Evolutionary conservation across 192 early-diverging fungal genomes (phyloP).

Genomic region (Coemansia sp.): DNA sequence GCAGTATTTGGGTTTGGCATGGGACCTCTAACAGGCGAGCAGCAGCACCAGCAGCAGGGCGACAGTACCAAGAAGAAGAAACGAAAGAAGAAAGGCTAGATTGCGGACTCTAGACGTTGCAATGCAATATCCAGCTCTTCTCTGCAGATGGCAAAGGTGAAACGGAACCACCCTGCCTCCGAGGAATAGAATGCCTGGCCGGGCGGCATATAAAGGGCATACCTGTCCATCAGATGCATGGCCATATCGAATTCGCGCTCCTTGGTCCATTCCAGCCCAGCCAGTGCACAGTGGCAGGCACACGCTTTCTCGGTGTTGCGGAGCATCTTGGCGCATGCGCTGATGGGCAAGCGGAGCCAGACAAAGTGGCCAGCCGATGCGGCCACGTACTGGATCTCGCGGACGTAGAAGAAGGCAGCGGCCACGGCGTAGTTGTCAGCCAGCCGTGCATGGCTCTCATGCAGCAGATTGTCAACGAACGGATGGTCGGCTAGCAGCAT

Average conservation of each 20-base stretch:
- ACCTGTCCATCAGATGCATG: slow-evolving; percentile 45
- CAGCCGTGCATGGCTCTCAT: slow-evolving; percentile 59
- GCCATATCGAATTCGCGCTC: slow-evolving; percentile 58
- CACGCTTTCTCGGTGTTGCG: too few species aligned
- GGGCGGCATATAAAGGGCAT: slow-evolving; percentile 66
- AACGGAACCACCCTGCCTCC: slow-evolving; percentile 65
- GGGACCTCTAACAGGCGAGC: too few species aligned
- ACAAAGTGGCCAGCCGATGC: slow-evolving; percentile 74
- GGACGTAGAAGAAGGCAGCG: slow-evolving; percentile 42
- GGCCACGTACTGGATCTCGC: slow-evolving; percentile 57
- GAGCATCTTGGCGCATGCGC: slow-evolving; percentile 49
- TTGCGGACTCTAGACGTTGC: slow-evolving; percentile 36
- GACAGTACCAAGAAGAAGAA: slow-evolving; percentile 10
- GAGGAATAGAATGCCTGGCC: slow-evolving; percentile 66
- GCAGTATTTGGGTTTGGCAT: slow-evolving; percentile 44
- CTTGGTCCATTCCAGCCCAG: slow-evolving; percentile 22
- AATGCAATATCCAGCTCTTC: slow-evolving; percentile 55
- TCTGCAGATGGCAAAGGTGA: slow-evolving; percentile 60
- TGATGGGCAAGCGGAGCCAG: slow-evolving; percentile 53
- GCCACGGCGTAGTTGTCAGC: slow-evolving; percentile 54
- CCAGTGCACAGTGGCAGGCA: too few species aligned
- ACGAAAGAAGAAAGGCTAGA: slow-evolving; percentile 12
- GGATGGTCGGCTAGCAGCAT: slow-evolving; percentile 58
- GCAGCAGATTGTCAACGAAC: slow-evolving; percentile 63
- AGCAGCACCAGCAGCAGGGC: slow-evolving; percentile 6